A percentile compares a stretch with the other conserved stretches of the same genome.
phyloP scores from a whole-genome alignment of 257 asterid species.

The Ilex aquifolium region DNA sequence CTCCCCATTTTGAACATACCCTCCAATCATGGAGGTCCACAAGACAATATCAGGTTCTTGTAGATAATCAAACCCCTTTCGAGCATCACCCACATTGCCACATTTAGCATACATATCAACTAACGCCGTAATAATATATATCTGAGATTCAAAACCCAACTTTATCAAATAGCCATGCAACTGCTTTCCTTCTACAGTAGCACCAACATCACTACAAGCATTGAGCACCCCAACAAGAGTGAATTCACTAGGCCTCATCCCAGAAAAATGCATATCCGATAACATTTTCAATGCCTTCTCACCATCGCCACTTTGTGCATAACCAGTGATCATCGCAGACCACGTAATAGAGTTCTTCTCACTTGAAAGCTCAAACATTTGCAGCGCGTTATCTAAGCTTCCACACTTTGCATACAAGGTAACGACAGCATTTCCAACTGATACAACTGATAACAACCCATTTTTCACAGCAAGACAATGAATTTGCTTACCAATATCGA shows the following conservation, averaged over 20 bases:
- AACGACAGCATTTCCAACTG: slow-evolving; percentile 75
- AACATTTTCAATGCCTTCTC: slow-evolving; percentile 58
- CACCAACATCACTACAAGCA: slow-evolving; percentile 63
- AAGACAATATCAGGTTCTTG: slow-evolving; percentile 60
- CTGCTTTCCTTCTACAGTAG: slow-evolving; percentile 50
- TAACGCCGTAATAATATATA: slow-evolving; percentile 67
- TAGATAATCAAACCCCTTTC: slow-evolving; percentile 53
- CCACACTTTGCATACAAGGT: slow-evolving; percentile 85
- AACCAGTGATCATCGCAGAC: slow-evolving; percentile 90
- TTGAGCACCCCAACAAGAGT: slow-evolving; percentile 83
- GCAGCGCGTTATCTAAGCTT: slow-evolving; percentile 42
- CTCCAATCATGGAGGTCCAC: slow-evolving; percentile 87
- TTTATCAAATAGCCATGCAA: slow-evolving; percentile 60
- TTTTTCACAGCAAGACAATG: slow-evolving; percentile 53
- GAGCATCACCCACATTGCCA: slow-evolving; percentile 54
- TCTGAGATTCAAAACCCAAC: slow-evolving; percentile 61
- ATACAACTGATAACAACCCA: slow-evolving; percentile 36
- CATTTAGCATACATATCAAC: slow-evolving; percentile 92
- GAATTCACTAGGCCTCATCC: slow-evolving; percentile 65
- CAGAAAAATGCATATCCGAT: slow-evolving; percentile 53
- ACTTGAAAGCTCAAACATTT: slow-evolving; percentile 41
- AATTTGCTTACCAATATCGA: slow-evolving; percentile 49
- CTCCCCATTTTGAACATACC: slow-evolving; percentile 75
- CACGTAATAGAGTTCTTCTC: slow-evolving; percentile 66
- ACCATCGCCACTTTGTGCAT: slow-evolving; percentile 63